Evolutionary conservation across 495 filamentous ascomycete genomes (phyloP).

Genomic region (Penicillium ucsense): DNA sequence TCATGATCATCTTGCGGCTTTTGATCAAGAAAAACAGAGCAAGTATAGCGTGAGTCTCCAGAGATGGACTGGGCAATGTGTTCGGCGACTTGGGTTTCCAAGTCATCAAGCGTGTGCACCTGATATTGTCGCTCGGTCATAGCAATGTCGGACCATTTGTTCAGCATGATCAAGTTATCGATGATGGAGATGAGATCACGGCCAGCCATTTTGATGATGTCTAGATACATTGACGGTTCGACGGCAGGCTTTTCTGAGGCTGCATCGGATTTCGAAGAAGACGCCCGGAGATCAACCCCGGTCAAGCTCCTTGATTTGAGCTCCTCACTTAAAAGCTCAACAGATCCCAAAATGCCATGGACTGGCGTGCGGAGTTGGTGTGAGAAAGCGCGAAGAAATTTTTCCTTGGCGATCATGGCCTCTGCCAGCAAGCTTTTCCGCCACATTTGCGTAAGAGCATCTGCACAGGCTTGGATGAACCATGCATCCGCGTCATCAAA

Average conservation of each 20-base stretch:
- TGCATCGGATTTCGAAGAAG: neutral
- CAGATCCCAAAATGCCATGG: conserved; percentile 11
- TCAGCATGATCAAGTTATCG: conserved; percentile 8
- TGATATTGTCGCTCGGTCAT: conserved; percentile 3
- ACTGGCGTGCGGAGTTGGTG: conserved; percentile 12
- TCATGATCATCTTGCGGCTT: neutral
- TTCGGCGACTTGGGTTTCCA: conserved; percentile 3
- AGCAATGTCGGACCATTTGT: conserved; percentile 12
- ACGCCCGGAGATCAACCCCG: neutral
- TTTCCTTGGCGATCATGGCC: conserved; percentile 11
- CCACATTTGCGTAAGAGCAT: conserved; percentile 8
- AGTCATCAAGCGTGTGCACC: conserved; percentile 5
- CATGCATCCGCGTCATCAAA: conserved; percentile 12
- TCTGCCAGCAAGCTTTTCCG: conserved; percentile 4
- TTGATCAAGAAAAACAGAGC: conserved; percentile 5
- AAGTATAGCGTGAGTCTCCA: conserved; percentile 6
- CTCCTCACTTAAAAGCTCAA: conserved; percentile 9
- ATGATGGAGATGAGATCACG: conserved; percentile 7
- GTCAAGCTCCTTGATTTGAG: neutral
- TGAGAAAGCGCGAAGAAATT: conserved; percentile 11
- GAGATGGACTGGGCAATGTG: neutral
- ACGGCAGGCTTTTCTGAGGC: neutral
- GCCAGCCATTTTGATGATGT: conserved; percentile 9
- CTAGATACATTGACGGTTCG: conserved; percentile 5
- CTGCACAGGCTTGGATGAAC: conserved; percentile 9